Evolutionary conservation across 441 rosid species (phyloP), one percentile per base, ranked within the genome.

Genomic region (Lepidium campestre): DNA sequence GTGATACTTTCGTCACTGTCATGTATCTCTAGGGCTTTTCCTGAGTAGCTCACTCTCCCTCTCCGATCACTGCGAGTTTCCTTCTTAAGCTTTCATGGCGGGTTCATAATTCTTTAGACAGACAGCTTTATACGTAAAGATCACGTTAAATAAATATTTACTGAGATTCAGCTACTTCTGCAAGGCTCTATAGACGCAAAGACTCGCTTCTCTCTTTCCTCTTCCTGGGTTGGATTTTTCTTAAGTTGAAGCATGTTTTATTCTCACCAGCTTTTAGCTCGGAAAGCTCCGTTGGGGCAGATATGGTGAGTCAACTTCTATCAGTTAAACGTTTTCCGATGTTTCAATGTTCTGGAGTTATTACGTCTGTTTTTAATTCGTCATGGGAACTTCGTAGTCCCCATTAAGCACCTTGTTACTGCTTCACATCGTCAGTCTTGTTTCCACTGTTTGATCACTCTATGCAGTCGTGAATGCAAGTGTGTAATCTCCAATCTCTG

Each of bases 181-280:
- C 37, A 3, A 6, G 57, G 37, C 56, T 27, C 62, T 45, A 20
- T 46, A 44, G 17, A 49, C 70, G 53, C 17, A 36, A 36, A n/a
- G 57, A 54, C 11, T 25, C 36, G 66, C 4, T 72, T 65, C 61
- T 49, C 66, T 41, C 13, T 8, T 15, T 49, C 25, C 48, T 40
- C 34, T 23, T 62, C 32, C 63, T 54, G 63, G 19, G 64, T 39
- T 62, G 42, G 41, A 17, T 15, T 37, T 48, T 40, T 68, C n/a
- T 37, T 6, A 12, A 45, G 39, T 4, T 42, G 31, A 57, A 80
- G 42, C 48, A 93, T 93, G 97, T 88, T 93, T 76, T 93, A 83
- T 83, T 88, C 98, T 12, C 91, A 89, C 70, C 94, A 90, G 76
- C 88, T 93, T 39, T 85, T 90, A 35, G 98, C 97, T 76, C 87